Evolutionary conservation across 345 rosid genomes (phyloP).

Genomic region (Euphorbia lathyris): DNA sequence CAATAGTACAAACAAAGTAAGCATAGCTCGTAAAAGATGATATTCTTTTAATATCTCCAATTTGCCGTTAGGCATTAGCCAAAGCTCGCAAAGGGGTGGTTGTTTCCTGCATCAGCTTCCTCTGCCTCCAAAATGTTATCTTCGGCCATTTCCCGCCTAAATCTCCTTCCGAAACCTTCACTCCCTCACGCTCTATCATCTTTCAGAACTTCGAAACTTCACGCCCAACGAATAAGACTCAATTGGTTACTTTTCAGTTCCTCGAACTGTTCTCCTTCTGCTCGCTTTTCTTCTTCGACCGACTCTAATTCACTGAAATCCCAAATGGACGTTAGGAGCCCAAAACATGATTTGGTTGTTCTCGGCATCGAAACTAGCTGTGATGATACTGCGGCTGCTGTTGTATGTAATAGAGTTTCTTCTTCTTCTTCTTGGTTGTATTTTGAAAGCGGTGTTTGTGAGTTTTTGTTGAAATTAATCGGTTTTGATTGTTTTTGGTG

Average conservation of each 20-base stretch:
- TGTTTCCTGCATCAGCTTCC: neutral
- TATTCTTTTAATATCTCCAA: too few species aligned
- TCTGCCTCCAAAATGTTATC: slow-evolving; percentile 17
- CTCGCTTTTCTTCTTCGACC: slow-evolving; percentile 23
- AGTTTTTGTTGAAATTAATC: neutral
- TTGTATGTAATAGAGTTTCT: slow-evolving; percentile 39
- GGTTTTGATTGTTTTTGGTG: neutral
- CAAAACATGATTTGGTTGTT: slow-evolving; percentile 57
- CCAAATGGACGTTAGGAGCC: neutral
- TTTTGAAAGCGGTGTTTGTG: neutral
- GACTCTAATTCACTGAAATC: slow-evolving; percentile 11
- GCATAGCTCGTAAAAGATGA: too few species aligned
- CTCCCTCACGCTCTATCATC: slow-evolving; percentile 13
- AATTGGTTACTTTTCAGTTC: slow-evolving; percentile 13
- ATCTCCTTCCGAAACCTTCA: slow-evolving; percentile 24
- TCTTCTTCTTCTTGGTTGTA: neutral
- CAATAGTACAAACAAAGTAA: too few species aligned
- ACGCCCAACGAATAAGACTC: slow-evolving; percentile 8
- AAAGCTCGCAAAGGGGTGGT: too few species aligned
- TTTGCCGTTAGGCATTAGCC: too few species aligned
- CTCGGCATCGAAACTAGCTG: slow-evolving; percentile 97
- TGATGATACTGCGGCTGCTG: slow-evolving; percentile 95
- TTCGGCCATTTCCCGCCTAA: slow-evolving; percentile 48
- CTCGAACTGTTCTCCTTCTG: slow-evolving; percentile 17
- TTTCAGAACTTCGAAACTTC: slow-evolving; percentile 15